Evolutionary conservation across 2,329 filamentous ascomycete genomes (phyloP).

Genomic region (Aspergillus sp.): DNA sequence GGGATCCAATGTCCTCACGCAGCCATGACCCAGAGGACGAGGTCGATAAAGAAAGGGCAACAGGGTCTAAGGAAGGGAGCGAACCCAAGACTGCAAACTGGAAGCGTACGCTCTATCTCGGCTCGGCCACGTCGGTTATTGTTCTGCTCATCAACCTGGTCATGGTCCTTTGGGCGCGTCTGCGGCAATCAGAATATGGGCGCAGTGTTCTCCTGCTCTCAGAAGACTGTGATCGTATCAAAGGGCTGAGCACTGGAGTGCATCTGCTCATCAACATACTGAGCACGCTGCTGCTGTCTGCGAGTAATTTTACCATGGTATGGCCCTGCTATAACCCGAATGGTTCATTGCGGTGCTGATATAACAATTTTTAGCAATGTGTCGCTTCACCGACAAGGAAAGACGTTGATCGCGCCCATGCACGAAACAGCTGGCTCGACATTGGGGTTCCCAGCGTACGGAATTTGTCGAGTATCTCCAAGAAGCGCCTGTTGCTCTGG

Average conservation of each 20-base stretch:
- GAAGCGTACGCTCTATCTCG: neutral
- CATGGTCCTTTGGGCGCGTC: neutral
- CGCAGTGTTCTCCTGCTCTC: neutral
- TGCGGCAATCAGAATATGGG: neutral
- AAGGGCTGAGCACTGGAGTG: slow-evolving; percentile 18
- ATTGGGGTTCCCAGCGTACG: slow-evolving; percentile 43
- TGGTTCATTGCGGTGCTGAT: neutral
- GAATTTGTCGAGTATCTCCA: slow-evolving; percentile 33
- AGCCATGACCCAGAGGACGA: too few species aligned
- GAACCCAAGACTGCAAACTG: neutral
- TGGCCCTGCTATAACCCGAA: neutral
- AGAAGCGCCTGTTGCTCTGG: slow-evolving; percentile 21
- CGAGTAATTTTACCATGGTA: slow-evolving; percentile 51
- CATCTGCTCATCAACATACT: slow-evolving; percentile 53
- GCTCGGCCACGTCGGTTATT: neutral
- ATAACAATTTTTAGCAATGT: slow-evolving; percentile 38
- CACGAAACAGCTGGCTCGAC: slow-evolving; percentile 42
- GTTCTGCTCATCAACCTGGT: neutral
- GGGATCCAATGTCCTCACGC: too few species aligned
- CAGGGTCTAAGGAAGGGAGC: too few species aligned
- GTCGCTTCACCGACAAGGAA: slow-evolving; percentile 50
- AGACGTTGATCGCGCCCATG: slow-evolving; percentile 53
- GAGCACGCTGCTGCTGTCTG: slow-evolving; percentile 46
- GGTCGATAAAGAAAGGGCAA: too few species aligned
- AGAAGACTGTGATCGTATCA: neutral